Base-by-base conservation (phyloP, 306 rosid genomes). In the Erythrophleum fordii region DNA sequence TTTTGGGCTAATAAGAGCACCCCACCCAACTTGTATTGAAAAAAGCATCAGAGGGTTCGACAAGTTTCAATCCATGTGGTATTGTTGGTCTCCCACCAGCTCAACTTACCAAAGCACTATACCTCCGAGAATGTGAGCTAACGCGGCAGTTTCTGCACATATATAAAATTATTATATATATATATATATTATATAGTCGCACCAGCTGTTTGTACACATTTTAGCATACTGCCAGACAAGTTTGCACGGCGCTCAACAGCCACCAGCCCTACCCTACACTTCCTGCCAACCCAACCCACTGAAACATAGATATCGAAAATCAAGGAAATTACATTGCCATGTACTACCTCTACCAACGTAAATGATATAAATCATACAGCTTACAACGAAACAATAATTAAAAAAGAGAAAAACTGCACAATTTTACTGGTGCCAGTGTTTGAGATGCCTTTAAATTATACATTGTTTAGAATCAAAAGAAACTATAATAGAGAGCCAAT, bases 41-140 rank as follows among this genome's bases (percentile, higher is more conserved):
- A 51, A 17, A 18, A 17, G 22, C 23, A 17, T 18, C 5, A 13
- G 11, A 3, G 20, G 20, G 20, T 26, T 29, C 5, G 41, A 61
- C 68, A 25, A 31, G 68, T 61, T 29, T 8, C 68, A 16, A 52
- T 69, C 88, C 72, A 77, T 75, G 84, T 80, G 82, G 86, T 18
- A 75, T 56, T 23, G 78, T 72, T 79, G 85, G 93, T 88, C 91
- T 79, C 88, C 88, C 87, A 78, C 70, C 86, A 42, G 79, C 87
- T 87, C 82, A 76, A 65, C 81, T 45, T 39, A 53, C 39, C 76
- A 82, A 78, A 66, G 70, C 75, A 82, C 81, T 41, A 60, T 5
- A 78, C 51, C 55, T 65, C 55, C 72, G 53, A 69, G 79, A 14
- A 25, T 59, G 20, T 26, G n/a, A 1, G 28, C 37, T 16, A 59